Conservation (phyloP, 177 flowering plant genomes). For the Vitis hybrid region DNA sequence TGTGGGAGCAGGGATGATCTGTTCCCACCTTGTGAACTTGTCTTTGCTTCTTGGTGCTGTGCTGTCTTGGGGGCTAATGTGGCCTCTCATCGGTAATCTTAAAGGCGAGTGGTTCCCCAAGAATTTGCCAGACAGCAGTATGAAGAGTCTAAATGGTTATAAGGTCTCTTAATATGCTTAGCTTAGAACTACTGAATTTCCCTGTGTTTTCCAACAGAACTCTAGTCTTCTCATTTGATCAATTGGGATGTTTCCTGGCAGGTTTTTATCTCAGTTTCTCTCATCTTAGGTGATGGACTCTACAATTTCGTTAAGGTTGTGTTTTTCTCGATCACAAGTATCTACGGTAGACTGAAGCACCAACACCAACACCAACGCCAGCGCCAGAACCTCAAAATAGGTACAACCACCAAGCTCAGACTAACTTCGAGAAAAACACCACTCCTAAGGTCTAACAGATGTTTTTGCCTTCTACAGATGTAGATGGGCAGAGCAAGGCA, state of each 20-base stretch:
- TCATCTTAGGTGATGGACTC: conserved; percentile 91
- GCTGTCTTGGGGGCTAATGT: conserved; percentile 87
- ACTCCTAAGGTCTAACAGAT: no score
- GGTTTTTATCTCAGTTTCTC: conserved; percentile 87
- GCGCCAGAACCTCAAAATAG: conserved; percentile 23
- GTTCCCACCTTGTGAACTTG: conserved; percentile 81
- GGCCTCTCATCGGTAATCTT: conserved; percentile 64
- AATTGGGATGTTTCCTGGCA: conserved; percentile 20
- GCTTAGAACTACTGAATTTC: no score
- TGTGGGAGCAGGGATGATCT: conserved; percentile 88
- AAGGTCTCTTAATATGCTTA: conserved; percentile 39
- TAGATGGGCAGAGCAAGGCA: conserved; percentile 19
- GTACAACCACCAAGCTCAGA: conserved; percentile 23
- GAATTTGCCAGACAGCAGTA: conserved; percentile 54
- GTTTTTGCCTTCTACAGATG: conserved; percentile 20
- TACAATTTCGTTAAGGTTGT: conserved; percentile 71
- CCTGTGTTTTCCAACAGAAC: no score
- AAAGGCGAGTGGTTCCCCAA: conserved; percentile 74
- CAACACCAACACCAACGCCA: neutral
- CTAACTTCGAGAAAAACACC: neutral
- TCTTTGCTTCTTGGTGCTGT: conserved; percentile 83
- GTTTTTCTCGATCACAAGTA: conserved; percentile 30
- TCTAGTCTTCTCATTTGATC: no score
- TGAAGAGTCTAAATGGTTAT: conserved; percentile 83
- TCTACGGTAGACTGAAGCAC: conserved; percentile 24